A percentile compares a stretch with the other conserved stretches of the same genome.
These are phyloP conservation scores for Flaveria floridana DNA, from an alignment of 140 eudicot genomes.

Conservation along the genomic window DNA sequence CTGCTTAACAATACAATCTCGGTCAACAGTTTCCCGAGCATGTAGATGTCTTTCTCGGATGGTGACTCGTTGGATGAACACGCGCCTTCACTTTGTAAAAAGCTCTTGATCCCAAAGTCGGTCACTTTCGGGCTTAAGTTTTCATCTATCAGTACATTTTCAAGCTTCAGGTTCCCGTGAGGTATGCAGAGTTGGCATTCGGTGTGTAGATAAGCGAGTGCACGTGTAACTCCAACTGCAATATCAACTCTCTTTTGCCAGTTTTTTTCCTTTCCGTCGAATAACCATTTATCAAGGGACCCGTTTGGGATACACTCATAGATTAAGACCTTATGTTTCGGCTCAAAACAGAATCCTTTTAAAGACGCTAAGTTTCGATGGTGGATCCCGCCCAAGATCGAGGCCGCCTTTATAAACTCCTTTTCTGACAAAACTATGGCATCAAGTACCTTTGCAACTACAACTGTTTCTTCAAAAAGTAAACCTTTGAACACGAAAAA, in stretches of 20 bases:
- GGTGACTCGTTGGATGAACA: constrained; percentile 49
- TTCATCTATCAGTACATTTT: constrained; percentile 64
- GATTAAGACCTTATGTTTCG: constrained; percentile 49
- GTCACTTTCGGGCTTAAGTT: constrained; percentile 55
- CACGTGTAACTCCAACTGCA: constrained; percentile 64
- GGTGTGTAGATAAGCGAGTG: constrained; percentile 57
- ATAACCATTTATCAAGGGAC: constrained; percentile 59
- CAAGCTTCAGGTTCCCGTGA: constrained; percentile 72
- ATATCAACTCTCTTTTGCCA: constrained; percentile 61
- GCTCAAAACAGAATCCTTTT: constrained; percentile 67
- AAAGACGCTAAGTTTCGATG: constrained; percentile 59
- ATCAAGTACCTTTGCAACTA: constrained; percentile 54
- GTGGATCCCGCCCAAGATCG: constrained; percentile 67
- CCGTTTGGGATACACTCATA: constrained; percentile 61
- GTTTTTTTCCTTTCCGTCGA: constrained; percentile 26
- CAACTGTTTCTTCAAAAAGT: constrained; percentile 41
- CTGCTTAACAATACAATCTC: constrained; percentile 56
- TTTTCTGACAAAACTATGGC: constrained; percentile 51
- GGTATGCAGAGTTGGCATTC: constrained; percentile 70
- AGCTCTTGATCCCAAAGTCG: constrained; percentile 56
- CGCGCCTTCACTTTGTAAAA: constrained; percentile 33
- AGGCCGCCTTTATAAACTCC: constrained; percentile 53
- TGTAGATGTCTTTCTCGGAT: constrained; percentile 61
- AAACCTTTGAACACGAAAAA: constrained; percentile 56
- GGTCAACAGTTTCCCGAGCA: constrained; percentile 60